Base-by-base conservation (phyloP, 208 protist genomes). In the Acanthamoeba triangularis region DNA sequence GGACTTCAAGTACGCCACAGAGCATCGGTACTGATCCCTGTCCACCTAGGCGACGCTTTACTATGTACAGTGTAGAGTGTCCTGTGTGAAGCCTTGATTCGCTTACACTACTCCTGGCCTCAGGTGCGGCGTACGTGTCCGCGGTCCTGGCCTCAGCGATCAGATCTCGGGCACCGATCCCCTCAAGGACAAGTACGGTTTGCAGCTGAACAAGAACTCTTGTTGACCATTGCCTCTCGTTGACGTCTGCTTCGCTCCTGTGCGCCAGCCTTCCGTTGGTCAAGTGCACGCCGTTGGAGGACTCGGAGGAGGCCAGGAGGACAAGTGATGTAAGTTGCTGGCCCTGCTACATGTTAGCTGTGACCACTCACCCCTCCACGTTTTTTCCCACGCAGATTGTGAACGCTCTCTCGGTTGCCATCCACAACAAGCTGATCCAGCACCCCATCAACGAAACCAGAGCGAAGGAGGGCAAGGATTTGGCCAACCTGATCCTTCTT, bases 151-250 rank as follows among this genome's bases (percentile, higher is more conserved):
- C 25, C 88, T 98, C 10, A 97, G 78, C 25, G 97, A 98, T 80
- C 67, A 95, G 37, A 98, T 98, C 54, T 96, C 91, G 30, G 96
- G 97, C 37, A 98, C 97, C 33, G 97, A 98, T 80, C 97, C 97
- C 23, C 84, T 98, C 14, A 95, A 94, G 65, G 97, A 98, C 91
- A 98, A 98, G 95, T 97, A 94, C 63, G 59, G 13, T 33, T 25
- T 82, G 20, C 37, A 54, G 28, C 52, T 25, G 37, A 78, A 28
- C 3, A 2, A 33, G 11, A 47, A 8, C 41, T 47, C 41, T 47
- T 10, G 41, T 0, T 47, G 41, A 47, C 41, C 3, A 47, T 67
- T n/a, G 61, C 16, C 25, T 67, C 25, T 30, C 18, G 61, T 67
- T 30, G 41, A 41, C 44, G 2, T 28, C n/a, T 41, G 18, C 13